Evolutionary conservation across 805 yeast genomes (phyloP).

Genomic region (Candida michaelii): DNA sequence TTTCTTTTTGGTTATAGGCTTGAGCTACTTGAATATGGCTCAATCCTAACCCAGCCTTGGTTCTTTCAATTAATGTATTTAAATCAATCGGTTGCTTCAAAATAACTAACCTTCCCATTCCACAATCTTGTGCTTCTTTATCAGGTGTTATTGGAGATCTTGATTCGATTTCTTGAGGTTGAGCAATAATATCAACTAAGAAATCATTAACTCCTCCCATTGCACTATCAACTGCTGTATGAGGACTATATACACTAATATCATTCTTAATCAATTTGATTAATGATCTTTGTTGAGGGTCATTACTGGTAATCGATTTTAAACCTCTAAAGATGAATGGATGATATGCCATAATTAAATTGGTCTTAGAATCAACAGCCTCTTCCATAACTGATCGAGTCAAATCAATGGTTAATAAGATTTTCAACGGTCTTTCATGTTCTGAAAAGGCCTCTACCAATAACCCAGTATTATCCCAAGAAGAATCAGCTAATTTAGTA

Average conservation of each 20-base stretch:
- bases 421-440: constrained; percentile 11
- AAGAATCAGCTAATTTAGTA: constrained; percentile 69
- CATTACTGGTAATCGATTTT: constrained; percentile 59
- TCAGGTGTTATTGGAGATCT: constrained; percentile 47
- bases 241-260: constrained; percentile 92
- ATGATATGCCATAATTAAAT: constrained; percentile 77
- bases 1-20: constrained; percentile 23
- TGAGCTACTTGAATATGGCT: constrained; percentile 63
- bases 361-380: constrained; percentile 58
- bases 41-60: constrained; percentile 56
- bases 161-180: constrained; percentile 23
- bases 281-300: constrained; percentile 82
- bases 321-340: constrained; percentile 92
- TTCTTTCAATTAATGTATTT: constrained; percentile 42
- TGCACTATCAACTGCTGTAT: constrained; percentile 94
- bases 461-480: constrained; percentile 97
- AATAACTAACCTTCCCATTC: constrained; percentile 75
- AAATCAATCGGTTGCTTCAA: constrained; percentile 47
- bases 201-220: constrained; percentile 93
- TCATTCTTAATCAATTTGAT: constrained; percentile 69
- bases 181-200: constrained; percentile 53
- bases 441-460: constrained; percentile 59
- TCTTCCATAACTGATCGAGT: constrained; percentile 84
- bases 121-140: constrained; percentile 54
- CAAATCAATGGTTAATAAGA: constrained; percentile 78